These are phyloP conservation scores for Macroventuria anomochaeta DNA, from an alignment of 2,329 filamentous ascomycete genomes.

Conservation along the genomic window DNA sequence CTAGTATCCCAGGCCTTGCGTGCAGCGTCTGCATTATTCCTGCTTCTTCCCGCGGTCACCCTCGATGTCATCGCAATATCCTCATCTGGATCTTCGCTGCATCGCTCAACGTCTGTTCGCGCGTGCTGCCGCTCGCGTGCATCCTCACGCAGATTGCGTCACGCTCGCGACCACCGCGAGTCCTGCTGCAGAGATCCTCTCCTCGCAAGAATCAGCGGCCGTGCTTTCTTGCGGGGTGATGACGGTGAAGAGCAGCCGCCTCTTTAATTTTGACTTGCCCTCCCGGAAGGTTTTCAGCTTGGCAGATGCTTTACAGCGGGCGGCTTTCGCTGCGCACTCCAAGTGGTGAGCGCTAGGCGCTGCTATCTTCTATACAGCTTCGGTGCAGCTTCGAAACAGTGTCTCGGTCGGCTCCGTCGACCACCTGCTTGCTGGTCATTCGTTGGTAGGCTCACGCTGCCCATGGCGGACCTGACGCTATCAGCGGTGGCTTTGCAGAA, in stretches of 20 bases:
- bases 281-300: slow-evolving; percentile 20
- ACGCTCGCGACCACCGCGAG: slow-evolving; percentile 4
- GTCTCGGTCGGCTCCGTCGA: slow-evolving; percentile 46
- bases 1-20: slow-evolving; percentile 20
- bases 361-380: slow-evolving; percentile 45
- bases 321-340: slow-evolving; percentile 28
- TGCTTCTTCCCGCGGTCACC: slow-evolving; percentile 24
- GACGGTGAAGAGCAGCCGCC: slow-evolving; percentile 17
- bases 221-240: slow-evolving; percentile 24
- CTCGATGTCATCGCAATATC: slow-evolving; percentile 38
- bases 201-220: slow-evolving; percentile 21
- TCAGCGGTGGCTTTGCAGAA: slow-evolving; percentile 37
- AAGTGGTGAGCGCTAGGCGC: slow-evolving; percentile 36
- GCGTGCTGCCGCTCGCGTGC: slow-evolving; percentile 31
- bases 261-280: slow-evolving; percentile 18
- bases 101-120: slow-evolving; percentile 17
- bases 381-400: slow-evolving; percentile 43
- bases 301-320: slow-evolving; percentile 35
- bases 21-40: slow-evolving; percentile 32
- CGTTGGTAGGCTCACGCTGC: slow-evolving; percentile 21
- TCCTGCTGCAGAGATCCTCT: slow-evolving; percentile 6
- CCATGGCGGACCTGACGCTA: slow-evolving; percentile 35
- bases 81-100: slow-evolving; percentile 22
- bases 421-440: slow-evolving; percentile 28
- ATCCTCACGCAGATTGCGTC: slow-evolving; percentile 26